Evolutionary conservation across 2,329 filamentous ascomycete species (phyloP).

Genomic region (Phialophora expanda): DNA sequence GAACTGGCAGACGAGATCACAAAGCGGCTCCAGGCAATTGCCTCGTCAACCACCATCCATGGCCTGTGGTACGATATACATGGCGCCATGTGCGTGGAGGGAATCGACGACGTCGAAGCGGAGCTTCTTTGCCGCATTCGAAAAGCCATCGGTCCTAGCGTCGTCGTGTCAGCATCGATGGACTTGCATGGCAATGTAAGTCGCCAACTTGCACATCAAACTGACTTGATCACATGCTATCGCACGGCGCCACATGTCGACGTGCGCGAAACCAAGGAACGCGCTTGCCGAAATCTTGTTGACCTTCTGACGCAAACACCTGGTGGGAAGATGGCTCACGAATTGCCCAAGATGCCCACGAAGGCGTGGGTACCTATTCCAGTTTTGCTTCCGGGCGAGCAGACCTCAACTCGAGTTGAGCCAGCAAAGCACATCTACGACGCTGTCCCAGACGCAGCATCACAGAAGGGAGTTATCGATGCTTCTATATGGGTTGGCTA

Average conservation of each 20-base stretch:
- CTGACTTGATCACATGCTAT: conserved; percentile 18
- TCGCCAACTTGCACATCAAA: conserved; percentile 15
- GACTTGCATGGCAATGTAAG: conserved; percentile 21
- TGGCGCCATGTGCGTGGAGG: conserved; percentile 21
- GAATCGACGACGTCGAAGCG: conserved; percentile 11
- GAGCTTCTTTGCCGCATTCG: conserved; percentile 16
- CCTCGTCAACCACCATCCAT: conserved; percentile 7
- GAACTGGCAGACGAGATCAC: conserved; percentile 12
- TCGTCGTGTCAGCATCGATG: conserved; percentile 21
- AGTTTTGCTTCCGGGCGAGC: conserved; percentile 17
- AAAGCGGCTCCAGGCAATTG: conserved; percentile 1
- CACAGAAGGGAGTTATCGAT: not conserved
- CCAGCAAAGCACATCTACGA: conserved; percentile 15
- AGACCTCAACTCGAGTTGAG: conserved; percentile 17
- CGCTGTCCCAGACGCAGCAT: not conserved
- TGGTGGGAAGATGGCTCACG: not conserved
- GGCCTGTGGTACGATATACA: conserved; percentile 21
- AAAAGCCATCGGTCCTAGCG: conserved; percentile 4
- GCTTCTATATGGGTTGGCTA: conserved; percentile 20
- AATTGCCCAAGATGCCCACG: not conserved
- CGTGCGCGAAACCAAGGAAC: conserved; percentile 14
- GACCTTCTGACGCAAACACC: conserved; percentile 6
- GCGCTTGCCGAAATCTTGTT: conserved; percentile 14
- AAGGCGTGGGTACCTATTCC: conserved; percentile 15
- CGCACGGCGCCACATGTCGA: conserved; percentile 15